A percentile compares a stretch with the other conserved stretches of the same genome.
Conservation (phyloP, 2,329 filamentous ascomycete species). For the Colletotrichum liriopes region DNA sequence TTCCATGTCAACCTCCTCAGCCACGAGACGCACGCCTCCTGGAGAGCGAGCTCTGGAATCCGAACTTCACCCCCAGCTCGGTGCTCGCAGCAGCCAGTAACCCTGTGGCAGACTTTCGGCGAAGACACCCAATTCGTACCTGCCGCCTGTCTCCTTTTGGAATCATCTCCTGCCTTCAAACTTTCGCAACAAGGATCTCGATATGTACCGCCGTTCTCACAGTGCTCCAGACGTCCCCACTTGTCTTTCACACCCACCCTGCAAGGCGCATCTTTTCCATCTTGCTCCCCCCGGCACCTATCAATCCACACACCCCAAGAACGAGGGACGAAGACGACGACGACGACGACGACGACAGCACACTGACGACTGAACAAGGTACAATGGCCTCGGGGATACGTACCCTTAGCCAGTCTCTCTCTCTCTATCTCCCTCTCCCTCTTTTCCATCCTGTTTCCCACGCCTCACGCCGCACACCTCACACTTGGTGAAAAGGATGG, state of each 20-base stretch:
- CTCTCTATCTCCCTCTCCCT: background rate
- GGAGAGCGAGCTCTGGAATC: slow-evolving; percentile 1
- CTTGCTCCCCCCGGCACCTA: slow-evolving; percentile 18
- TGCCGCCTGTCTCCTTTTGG: slow-evolving; percentile 22
- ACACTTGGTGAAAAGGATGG: background rate
- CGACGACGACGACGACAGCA: background rate
- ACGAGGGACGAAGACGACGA: slow-evolving; percentile 4
- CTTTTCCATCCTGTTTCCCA: background rate
- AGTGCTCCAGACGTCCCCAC: background rate
- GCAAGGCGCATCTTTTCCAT: slow-evolving; percentile 26
- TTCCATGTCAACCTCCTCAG: slow-evolving; percentile 2
- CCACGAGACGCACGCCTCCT: slow-evolving; percentile 21
- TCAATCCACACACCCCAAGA: slow-evolving; percentile 16
- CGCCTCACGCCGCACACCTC: background rate
- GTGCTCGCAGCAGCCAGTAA: background rate
- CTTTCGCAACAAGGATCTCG: background rate
- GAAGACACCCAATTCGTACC: slow-evolving; percentile 15
- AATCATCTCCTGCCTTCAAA: background rate
- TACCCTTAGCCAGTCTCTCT: background rate
- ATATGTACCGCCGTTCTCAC: slow-evolving; percentile 21
- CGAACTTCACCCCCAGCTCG: slow-evolving; percentile 3
- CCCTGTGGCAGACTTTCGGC: slow-evolving; percentile 28
- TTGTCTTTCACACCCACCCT: slow-evolving; percentile 8
- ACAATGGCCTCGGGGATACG: slow-evolving; percentile 3
- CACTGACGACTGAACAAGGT: background rate